Conservation (phyloP, 2,329 filamentous ascomycete genomes). For the Aspergillus arachidicola region DNA sequence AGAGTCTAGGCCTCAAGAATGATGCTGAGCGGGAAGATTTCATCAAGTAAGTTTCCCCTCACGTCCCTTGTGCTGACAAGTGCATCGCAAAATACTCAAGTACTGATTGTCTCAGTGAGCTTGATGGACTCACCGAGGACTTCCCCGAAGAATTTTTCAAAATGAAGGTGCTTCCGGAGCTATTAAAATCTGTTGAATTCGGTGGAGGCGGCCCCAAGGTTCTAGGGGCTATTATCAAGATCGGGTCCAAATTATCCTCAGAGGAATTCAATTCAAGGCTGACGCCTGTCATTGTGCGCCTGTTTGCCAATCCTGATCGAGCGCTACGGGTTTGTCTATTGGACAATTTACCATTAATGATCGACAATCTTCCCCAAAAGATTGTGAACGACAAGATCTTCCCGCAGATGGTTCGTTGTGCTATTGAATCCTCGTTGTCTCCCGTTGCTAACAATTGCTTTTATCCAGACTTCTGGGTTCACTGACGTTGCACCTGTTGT, state of each 20-base stretch:
- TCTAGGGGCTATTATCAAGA: conserved; percentile 85
- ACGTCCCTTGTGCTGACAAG: not conserved
- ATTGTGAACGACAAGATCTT: conserved; percentile 96
- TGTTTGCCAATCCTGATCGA: conserved; percentile 89
- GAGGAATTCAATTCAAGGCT: conserved; percentile 88
- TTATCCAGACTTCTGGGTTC: conserved; percentile 78
- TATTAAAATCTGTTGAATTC: conserved; percentile 99
- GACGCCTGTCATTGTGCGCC: conserved; percentile 79
- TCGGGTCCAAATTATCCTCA: conserved; percentile 79
- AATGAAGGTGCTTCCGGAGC: conserved; percentile 90
- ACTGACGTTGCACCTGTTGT: conserved; percentile 89
- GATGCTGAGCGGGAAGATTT: conserved; percentile 84
- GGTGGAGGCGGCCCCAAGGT: conserved; percentile 93
- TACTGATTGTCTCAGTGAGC: conserved; percentile 56
- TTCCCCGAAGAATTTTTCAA: conserved; percentile 99
- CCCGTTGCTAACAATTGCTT: not conserved
- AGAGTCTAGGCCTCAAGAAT: conserved; percentile 86
- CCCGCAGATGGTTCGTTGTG: conserved; percentile 74
- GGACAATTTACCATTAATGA: conserved; percentile 87
- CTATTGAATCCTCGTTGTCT: not conserved
- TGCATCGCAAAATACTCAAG: not conserved
- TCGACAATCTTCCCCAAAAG: conserved; percentile 84
- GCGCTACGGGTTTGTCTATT: conserved; percentile 88
- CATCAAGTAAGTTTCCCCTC: conserved; percentile 59
- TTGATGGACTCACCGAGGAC: conserved; percentile 85